phyloP scores from a whole-genome alignment of 208 protist species.

The Tetramitus jugosus region DNA sequence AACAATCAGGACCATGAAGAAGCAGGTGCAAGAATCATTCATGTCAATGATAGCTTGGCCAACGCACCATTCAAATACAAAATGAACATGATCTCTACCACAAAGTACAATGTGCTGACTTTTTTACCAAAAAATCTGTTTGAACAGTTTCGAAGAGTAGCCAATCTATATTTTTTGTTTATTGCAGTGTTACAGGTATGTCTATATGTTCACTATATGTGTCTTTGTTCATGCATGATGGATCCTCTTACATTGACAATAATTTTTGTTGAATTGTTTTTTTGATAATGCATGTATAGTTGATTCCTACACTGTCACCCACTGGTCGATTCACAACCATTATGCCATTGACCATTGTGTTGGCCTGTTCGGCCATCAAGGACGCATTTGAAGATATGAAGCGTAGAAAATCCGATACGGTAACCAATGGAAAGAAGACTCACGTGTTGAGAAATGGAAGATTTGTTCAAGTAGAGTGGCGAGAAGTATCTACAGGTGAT shows the following conservation, averaged over 20 bases:
- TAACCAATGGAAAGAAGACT: not conserved
- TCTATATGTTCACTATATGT: no score
- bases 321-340: conserved; percentile 38
- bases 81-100: not conserved
- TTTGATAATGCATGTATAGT: not conserved
- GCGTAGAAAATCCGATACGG: not conserved
- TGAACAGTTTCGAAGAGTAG: conserved; percentile 38
- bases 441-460: not conserved
- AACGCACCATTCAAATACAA: not conserved
- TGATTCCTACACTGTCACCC: conserved; percentile 36
- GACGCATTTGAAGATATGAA: conserved; percentile 34
- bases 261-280: no score
- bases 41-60: no score
- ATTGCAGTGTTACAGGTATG: conserved; percentile 39
- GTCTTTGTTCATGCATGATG: no score
- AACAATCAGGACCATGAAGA: no score
- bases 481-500: conserved; percentile 2
- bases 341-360: conserved; percentile 30
- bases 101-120: not conserved
- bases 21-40: no score
- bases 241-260: no score
- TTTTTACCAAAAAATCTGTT: conserved; percentile 40
- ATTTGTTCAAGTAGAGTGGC: not conserved
- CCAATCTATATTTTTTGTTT: conserved; percentile 42
- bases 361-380: conserved; percentile 34